A percentile compares a stretch with the other conserved stretches of the same genome.
Conservation (phyloP, 345 rosid genomes). For the Jatropha curcas region DNA sequence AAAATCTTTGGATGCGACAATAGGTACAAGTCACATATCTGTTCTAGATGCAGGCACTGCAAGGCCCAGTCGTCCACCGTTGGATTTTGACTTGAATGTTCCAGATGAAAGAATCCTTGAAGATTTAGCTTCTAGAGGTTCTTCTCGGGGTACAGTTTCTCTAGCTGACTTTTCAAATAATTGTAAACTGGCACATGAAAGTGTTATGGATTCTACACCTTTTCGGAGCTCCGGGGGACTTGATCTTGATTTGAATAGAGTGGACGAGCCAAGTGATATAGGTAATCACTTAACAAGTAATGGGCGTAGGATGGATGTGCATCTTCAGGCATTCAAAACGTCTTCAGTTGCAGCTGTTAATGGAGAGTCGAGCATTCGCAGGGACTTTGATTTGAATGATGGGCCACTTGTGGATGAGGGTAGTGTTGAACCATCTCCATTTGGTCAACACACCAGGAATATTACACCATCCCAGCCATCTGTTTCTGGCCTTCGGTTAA, state of each 20-base stretch:
- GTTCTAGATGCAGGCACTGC: conserved; percentile 40
- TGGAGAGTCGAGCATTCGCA: conserved; percentile 38
- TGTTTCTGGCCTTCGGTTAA: conserved; percentile 49
- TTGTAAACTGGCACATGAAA: conserved; percentile 31
- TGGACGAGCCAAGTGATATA: conserved; percentile 59
- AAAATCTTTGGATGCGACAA: conserved; percentile 47
- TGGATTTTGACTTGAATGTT: conserved; percentile 86
- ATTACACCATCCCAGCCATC: conserved; percentile 51
- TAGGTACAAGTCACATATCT: conserved; percentile 31
- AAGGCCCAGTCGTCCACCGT: conserved; percentile 46
- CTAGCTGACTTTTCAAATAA: conserved; percentile 27
- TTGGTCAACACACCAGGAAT: conserved; percentile 46
- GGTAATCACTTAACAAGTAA: conserved; percentile 38
- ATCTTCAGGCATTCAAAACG: conserved; percentile 37
- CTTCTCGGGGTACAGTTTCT: conserved; percentile 38
- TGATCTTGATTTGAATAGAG: conserved; percentile 81
- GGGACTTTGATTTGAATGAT: conserved; percentile 89
- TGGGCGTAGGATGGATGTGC: conserved; percentile 39
- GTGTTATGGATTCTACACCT: conserved; percentile 32
- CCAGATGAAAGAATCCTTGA: conserved; percentile 80
- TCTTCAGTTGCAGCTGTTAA: conserved; percentile 35
- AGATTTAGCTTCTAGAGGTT: conserved; percentile 53
- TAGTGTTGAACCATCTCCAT: conserved; percentile 46
- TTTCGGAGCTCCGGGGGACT: conserved; percentile 58
- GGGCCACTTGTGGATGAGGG: conserved; percentile 68